Evolutionary conservation across 2,329 filamentous ascomycete genomes (phyloP).

Genomic region (Thelonectria rubi): DNA sequence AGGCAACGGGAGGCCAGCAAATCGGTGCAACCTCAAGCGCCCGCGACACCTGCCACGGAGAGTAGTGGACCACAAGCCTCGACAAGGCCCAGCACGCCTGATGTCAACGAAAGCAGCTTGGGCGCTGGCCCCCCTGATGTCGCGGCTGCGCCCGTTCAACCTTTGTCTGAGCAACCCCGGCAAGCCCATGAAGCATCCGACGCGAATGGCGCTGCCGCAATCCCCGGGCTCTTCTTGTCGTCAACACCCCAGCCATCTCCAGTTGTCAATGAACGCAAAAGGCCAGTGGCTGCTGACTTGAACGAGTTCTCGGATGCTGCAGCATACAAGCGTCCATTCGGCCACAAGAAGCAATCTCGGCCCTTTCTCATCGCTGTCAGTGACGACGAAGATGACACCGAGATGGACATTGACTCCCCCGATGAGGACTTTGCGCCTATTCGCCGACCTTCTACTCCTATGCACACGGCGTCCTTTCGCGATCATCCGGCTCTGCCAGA

Average conservation of each 20-base stretch:
- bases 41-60: slow-evolving; percentile 16
- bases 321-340: slow-evolving; percentile 68
- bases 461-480: slow-evolving; percentile 51
- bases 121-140: slow-evolving; percentile 12
- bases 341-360: slow-evolving; percentile 65
- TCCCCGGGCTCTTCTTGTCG: slow-evolving; percentile 51
- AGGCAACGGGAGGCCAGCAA: slow-evolving; percentile 60
- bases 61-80: neutral
- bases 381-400: slow-evolving; percentile 73
- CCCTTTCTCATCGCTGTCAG: slow-evolving; percentile 86
- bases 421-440: slow-evolving; percentile 52
- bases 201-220: slow-evolving; percentile 36
- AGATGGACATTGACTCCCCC: slow-evolving; percentile 72
- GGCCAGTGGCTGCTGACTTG: slow-evolving; percentile 73
- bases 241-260: slow-evolving; percentile 40
- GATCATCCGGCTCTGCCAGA: slow-evolving; percentile 57
- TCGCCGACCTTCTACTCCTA: slow-evolving; percentile 44
- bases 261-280: slow-evolving; percentile 45
- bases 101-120: slow-evolving; percentile 6
- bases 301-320: slow-evolving; percentile 60
- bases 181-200: slow-evolving; percentile 23
- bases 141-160: slow-evolving; percentile 16
- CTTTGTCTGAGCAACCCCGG: slow-evolving; percentile 14
- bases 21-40: slow-evolving; percentile 11
- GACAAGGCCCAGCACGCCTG: neutral